Evolutionary conservation across 495 filamentous ascomycete species (phyloP), one percentile per base, ranked within the genome.

Genomic region (Lasiosphaeria miniovina): DNA sequence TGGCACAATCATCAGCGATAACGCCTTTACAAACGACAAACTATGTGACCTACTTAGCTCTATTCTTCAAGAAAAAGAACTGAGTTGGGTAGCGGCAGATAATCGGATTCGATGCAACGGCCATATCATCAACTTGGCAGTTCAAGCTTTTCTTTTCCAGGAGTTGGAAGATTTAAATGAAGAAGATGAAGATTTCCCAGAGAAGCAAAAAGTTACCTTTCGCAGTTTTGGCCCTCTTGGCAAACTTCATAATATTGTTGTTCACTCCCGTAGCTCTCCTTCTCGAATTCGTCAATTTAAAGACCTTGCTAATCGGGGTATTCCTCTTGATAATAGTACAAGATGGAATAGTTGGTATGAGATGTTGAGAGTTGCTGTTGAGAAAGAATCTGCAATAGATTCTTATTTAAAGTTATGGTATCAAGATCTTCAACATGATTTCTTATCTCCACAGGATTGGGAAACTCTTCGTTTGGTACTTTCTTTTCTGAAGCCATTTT

Each of bases 361-460:
- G 51, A 53, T 9, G 34, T 12, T 53, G 12, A 53, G 36, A 12
- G 51, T 53, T 14, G 10, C 51, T 35, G 10, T 53, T 12, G 51
- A 53, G 17, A 53, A 53, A 34, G 51, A 53, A 17, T 53, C 51
- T 14, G 51, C 51, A 14, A 8, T 53, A 4, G 24, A 53, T 53
- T 35, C 51, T 12, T 53, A 53, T 38, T 53, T 34, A 32, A 53
- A 53, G 11, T 35, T 38, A 38, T 53, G 51, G 51, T 53, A 35
- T 38, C 5, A 53, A 14, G 24, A 53, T 7, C 51, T 53, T 3
- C 6, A 53, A 53, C 9, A 35, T 17, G 24, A 53, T 34, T 53
- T 38, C 17, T 34, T 53, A 35, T 53, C 34, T 3, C 51, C 51
- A 53, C 4, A 53, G 36, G 51, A 53, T 36, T 53, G 32, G 51